phyloP scores from a whole-genome alignment of 1,284 basidiomycete genomes.

The Athelia psychrophila region DNA sequence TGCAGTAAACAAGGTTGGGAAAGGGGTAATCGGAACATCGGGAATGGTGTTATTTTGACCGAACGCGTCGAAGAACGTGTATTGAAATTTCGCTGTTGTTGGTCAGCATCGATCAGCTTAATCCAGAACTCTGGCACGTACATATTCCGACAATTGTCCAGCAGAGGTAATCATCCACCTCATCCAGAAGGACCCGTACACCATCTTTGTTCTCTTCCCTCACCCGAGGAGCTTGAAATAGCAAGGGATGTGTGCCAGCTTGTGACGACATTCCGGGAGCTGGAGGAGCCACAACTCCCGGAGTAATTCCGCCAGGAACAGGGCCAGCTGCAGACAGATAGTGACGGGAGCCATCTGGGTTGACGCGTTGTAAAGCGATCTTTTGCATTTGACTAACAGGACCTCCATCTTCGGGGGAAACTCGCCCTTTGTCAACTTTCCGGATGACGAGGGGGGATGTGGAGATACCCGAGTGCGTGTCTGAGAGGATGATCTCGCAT shows the following conservation, averaged over 20 bases:
- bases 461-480: conserved; percentile 79
- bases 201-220: conserved; percentile 76
- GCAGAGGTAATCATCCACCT: conserved; percentile 91
- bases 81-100: conserved; percentile 79
- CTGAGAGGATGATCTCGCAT: conserved; percentile 83
- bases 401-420: conserved; percentile 79
- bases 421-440: conserved; percentile 90
- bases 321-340: conserved; percentile 83
- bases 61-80: conserved; percentile 91
- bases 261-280: conserved; percentile 70
- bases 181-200: conserved; percentile 67
- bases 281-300: conserved; percentile 58
- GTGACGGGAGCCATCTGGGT: conserved; percentile 75
- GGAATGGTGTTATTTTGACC: conserved; percentile 75
- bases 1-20: conserved; percentile 82
- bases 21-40: conserved; percentile 80
- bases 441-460: conserved; percentile 88
- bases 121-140: conserved; percentile 40
- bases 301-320: conserved; percentile 58
- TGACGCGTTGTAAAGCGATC: conserved; percentile 85
- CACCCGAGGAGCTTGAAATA: conserved; percentile 74
- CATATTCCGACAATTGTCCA: conserved; percentile 97
- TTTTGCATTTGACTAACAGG: conserved; percentile 97
- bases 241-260: conserved; percentile 74
- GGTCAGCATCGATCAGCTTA: conserved; percentile 13